Base-by-base conservation (phyloP, 495 filamentous ascomycete genomes). In the Ramalina intermedia region DNA sequence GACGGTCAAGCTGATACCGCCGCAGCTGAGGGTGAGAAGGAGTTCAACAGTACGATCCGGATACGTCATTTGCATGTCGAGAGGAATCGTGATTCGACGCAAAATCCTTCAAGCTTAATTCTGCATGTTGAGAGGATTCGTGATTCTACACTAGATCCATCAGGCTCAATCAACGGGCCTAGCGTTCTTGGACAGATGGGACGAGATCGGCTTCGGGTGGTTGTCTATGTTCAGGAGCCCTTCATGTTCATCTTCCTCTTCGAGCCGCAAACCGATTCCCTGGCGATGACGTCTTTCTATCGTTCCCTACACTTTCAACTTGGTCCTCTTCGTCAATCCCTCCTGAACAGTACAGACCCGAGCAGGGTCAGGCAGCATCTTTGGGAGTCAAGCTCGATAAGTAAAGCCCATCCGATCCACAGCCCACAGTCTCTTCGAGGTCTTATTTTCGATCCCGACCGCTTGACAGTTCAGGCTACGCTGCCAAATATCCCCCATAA, bases 181-280 rank as follows among this genome's bases (percentile, higher is more conserved):
- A 33, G 29, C 29, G 29, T 9, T 12, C 7, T 33, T 33, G 29
- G 7, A 33, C 29, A 33, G 29, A 33, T 33, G 29, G 29, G 29
- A 23, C 43, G 52, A 23, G 63, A 74, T 42, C 72, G 76, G 50
- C 64, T 91, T 21, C 78, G 80, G 21, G 85, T 85, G 5, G 75
- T 93, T 3, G 76, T 94, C 41, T 83, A 83, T 54, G 67, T 79
- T 48, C 80, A 86, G 56, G 78, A 75, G 59, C 91, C 91, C 3
- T 96, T 96, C 65, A 82, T 95, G 47, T 95, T 87, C 63, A 81
- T 85, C 4, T 85, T 96, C 55, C 70, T 98, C 14, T 96, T 96
- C 66, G 73, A 84, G 41, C 72, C 79, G 12, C 67, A 69, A 37
- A 82, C 87, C 1, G 71, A 76, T 35, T 71, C 80, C 18, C 70